Conservation (phyloP, 2,329 filamentous ascomycete species). For the Didymella pinodella region DNA sequence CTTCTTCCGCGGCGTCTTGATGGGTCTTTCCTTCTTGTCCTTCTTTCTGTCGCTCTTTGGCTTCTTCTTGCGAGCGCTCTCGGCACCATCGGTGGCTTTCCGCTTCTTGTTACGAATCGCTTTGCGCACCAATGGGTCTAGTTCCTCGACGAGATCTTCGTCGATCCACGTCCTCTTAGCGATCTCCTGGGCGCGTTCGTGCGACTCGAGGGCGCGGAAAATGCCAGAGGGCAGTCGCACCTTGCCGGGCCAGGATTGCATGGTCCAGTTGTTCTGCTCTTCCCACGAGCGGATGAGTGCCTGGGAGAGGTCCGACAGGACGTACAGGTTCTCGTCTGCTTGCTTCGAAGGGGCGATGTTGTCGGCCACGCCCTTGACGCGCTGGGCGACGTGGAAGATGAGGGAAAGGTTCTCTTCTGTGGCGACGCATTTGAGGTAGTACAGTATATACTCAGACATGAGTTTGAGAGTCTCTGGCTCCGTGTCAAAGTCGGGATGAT, state of each 20-base stretch:
- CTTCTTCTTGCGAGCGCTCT: slow-evolving; percentile 47
- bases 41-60: slow-evolving; percentile 42
- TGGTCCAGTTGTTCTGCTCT: slow-evolving; percentile 82
- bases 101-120: slow-evolving; percentile 68
- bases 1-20: slow-evolving; percentile 51
- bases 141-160: slow-evolving; percentile 73
- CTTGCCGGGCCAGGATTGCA: slow-evolving; percentile 84
- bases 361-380: slow-evolving; percentile 89
- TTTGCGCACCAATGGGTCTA: slow-evolving; percentile 79
- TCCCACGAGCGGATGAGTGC: slow-evolving; percentile 84
- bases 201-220: slow-evolving; percentile 77
- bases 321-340: slow-evolving; percentile 77
- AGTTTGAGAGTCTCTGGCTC: slow-evolving; percentile 73
- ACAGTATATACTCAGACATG: slow-evolving; percentile 87
- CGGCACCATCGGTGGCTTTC: slow-evolving; percentile 41
- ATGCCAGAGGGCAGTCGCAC: slow-evolving; percentile 80
- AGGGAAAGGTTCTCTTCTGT: slow-evolving; percentile 86
- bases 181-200: slow-evolving; percentile 81
- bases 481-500: slow-evolving; percentile 85
- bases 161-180: slow-evolving; percentile 86
- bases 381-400: slow-evolving; percentile 90
- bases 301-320: slow-evolving; percentile 86
- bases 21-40: slow-evolving; percentile 37
- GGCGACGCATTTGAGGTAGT: slow-evolving; percentile 83
- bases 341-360: slow-evolving; percentile 67